These are phyloP conservation scores for Mortierella sp. DNA, from an alignment of 371 early-diverging fungal species.

Conservation along the genomic window DNA sequence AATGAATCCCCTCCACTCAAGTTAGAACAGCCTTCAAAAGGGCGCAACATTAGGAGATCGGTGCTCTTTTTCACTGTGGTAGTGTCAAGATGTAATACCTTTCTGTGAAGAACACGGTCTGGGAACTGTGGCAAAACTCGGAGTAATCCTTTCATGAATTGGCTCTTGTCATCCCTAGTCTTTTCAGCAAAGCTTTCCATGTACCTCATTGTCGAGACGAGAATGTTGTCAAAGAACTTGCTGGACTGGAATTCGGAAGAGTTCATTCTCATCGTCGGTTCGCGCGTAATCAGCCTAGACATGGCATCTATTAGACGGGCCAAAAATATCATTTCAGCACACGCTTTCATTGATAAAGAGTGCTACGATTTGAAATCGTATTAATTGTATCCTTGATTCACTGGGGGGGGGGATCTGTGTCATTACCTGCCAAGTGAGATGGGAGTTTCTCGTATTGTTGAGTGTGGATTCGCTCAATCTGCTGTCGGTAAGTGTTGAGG, in stretches of 20 bases:
- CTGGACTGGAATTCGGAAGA: slow-evolving; percentile 71
- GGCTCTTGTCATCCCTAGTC: slow-evolving; percentile 78
- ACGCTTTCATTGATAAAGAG: neutral
- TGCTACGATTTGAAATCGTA: neutral
- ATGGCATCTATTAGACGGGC: slow-evolving; percentile 58
- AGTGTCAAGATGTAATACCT: slow-evolving; percentile 55
- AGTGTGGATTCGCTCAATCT: slow-evolving; percentile 60
- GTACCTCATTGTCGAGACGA: slow-evolving; percentile 83
- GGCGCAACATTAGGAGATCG: neutral
- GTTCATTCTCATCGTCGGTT: slow-evolving; percentile 69
- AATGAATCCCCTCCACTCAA: too few relatives aligned
- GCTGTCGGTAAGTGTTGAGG: slow-evolving; percentile 71
- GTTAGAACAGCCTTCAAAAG: too few relatives aligned
- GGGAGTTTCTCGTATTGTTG: slow-evolving; percentile 64
- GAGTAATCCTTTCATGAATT: slow-evolving; percentile 83
- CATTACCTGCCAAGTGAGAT: slow-evolving; percentile 60
- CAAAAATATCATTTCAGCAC: too few relatives aligned
- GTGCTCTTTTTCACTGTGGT: neutral
- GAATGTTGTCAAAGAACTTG: slow-evolving; percentile 81
- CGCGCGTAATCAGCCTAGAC: slow-evolving; percentile 60
- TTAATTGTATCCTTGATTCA: neutral
- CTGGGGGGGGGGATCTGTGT: neutral
- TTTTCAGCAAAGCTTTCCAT: slow-evolving; percentile 85
- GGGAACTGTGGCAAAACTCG: slow-evolving; percentile 80
- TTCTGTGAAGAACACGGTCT: slow-evolving; percentile 70